Base-by-base conservation (phyloP, 495 filamentous ascomycete genomes). In the Parathielavia hyrcaniae region DNA sequence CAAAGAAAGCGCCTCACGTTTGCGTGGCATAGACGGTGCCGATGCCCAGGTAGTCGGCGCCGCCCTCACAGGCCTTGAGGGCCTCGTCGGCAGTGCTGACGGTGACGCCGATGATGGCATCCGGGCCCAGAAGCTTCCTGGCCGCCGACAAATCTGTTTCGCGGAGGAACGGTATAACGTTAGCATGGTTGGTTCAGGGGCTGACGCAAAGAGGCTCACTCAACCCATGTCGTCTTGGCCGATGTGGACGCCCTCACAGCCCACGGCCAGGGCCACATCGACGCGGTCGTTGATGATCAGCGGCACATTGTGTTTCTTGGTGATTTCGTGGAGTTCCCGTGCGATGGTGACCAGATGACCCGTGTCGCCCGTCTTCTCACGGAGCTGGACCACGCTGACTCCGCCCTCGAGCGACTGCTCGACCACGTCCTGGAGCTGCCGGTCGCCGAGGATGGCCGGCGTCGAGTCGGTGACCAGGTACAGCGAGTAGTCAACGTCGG, bases 381-480 rank as follows among this genome's bases (percentile, higher is more conserved):
- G 80, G 64, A 91, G 90, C 73, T 97, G 93, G 26, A 97, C 89
- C 10, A 92, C 74, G 0, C 88, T 92, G 39, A 89, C 91, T 51
- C 90, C 92, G 67, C 91, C 92, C 67, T 82, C 73, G 45, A 95
- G 64, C 14, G 91, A 87, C 58, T 79, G 78, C 62, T 88, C 83
- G 20, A 98, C 91, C 2, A 95, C 86, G 1, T 79, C 65, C 57
- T 80, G 81, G 41, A 96, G 76, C 65, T 91, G 80, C 52, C 78
- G 79, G 46, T 80, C 75, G 45, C 86, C 85, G 20, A 96, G 82
- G 54, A 96, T 88, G 6, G 84, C 80, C 16, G 83, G 78, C 8
- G 89, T 91, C 22, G 90, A 95, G 76, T 97, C 91, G 1, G 92
- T 97, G 58, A 97, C 92, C 46, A 97, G 78, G 69, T 97, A 97